These are phyloP conservation scores for Raphidocelis subcapitata DNA, from an alignment of 139 green algal species.

Conservation along the genomic window DNA sequence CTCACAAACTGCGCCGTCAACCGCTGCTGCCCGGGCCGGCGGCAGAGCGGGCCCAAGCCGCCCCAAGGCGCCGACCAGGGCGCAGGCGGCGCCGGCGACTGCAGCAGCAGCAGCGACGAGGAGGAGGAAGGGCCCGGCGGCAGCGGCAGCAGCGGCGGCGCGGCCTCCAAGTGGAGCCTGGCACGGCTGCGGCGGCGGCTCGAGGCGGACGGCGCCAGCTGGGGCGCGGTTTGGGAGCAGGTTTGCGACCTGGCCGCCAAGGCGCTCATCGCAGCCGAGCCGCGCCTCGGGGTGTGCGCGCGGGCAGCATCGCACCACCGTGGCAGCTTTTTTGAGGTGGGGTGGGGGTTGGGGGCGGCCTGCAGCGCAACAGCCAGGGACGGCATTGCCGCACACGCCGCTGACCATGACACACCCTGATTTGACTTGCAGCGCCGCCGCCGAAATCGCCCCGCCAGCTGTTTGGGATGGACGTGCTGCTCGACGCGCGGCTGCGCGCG, in stretches of 20 bases:
- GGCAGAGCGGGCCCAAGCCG: slow-evolving; percentile 5
- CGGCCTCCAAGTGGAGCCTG: slow-evolving; percentile 47
- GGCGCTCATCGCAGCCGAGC: no score
- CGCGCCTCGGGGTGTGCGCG: no score
- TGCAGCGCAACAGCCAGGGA: no score
- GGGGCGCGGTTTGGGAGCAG: slow-evolving; percentile 24
- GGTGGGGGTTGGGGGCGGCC: no score
- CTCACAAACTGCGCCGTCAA: slow-evolving; percentile 82
- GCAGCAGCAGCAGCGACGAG: not conserved
- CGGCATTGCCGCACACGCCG: no score
- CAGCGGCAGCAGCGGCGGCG: slow-evolving; percentile 2
- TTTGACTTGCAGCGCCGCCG: no score
- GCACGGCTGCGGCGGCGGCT: slow-evolving; percentile 31
- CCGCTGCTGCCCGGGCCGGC: slow-evolving; percentile 35
- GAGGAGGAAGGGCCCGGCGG: no score
- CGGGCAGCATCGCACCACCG: no score
- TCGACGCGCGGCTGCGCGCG: slow-evolving; percentile 54
- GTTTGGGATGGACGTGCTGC: slow-evolving; percentile 75
- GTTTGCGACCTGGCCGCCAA: no score
- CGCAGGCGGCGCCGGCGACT: not conserved
- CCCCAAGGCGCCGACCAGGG: not conserved
- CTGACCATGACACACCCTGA: no score
- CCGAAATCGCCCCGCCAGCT: slow-evolving; percentile 43
- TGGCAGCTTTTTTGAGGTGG: no score
- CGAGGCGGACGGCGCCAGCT: slow-evolving; percentile 5